Base-by-base conservation (phyloP, 2,329 filamentous ascomycete genomes). In the Aureobasidium sp. region DNA sequence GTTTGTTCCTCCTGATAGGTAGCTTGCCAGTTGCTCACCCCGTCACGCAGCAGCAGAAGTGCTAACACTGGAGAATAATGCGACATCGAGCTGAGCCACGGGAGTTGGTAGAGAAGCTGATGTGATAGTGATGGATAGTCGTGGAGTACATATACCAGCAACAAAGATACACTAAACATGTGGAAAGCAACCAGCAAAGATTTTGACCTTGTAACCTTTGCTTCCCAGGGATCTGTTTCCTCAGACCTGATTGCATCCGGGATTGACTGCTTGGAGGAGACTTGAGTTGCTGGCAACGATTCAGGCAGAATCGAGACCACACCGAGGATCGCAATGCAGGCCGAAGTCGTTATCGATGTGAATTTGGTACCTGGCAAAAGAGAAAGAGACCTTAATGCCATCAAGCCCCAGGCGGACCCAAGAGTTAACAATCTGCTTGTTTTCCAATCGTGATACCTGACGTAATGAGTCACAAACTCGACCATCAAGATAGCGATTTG, bases 251-350 rank as follows among this genome's bases (percentile, higher is more conserved):
- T 12, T 5, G 5, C 12, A 8, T 20, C n/a, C 1, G n/a, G 1
- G 4, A 9, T 4, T 2, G n/a, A 4, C 1, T n/a, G 2, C 12
- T 1, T 12, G 10, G 39, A 43, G 1, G 7, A 24, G n/a, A 1
- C 6, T 43, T 20, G 39, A 10, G 2, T 3, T 3, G 1, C 9
- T 6, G 20, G 7, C 6, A 20, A 6, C 5, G 2, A 3, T 26
- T 44, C 41, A 1, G 41, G 20, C 3, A 44, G 7, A 13, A 44
- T 26, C 9, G 20, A 44, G 12, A 44, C 1, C 5, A 26, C 10
- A 13, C 20, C 20, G 24, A 26, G 20, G 5, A 6, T 1, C 3
- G 20, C 20, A 44, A 26, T 24, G 10, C 41, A 44, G 5, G 6
- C 5, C 5, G 41, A 12, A 26, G 41, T n/a, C 4, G 9, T n/a